Conservation (phyloP, 176 grass and related monocot genomes). For the barley (Hordeum vulgare) region MorexV3_pseudomolecules_assembly NC_058520.1:231922630-231923129, state of each 20-base stretch:
- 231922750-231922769: constrained; percentile 90
- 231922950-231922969: constrained; percentile 54
- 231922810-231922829: constrained; percentile 48
- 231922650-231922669: constrained; percentile 64
- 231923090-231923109: constrained; percentile 56
- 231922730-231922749: constrained; percentile 72
- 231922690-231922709: constrained; percentile 75
- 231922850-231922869: constrained; percentile 71
- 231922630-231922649: constrained; percentile 70
- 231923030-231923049: constrained; percentile 62
- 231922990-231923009: constrained; percentile 53
- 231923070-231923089: constrained; percentile 66
- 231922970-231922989: constrained; percentile 54
- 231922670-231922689: constrained; percentile 85
- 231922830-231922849: constrained; percentile 52
- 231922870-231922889: constrained; percentile 57
- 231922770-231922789: constrained; percentile 73
- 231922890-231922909: constrained; percentile 93
- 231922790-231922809: constrained; percentile 75
- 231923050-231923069: constrained; percentile 94
- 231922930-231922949: constrained; percentile 70
- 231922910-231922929: constrained; percentile 62
- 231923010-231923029: constrained; percentile 24
- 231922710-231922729: constrained; percentile 67
- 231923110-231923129: constrained; percentile 57